phyloP scores from a whole-genome alignment of 148 eudicot genomes.

The Rhododendron simsii region DNA sequence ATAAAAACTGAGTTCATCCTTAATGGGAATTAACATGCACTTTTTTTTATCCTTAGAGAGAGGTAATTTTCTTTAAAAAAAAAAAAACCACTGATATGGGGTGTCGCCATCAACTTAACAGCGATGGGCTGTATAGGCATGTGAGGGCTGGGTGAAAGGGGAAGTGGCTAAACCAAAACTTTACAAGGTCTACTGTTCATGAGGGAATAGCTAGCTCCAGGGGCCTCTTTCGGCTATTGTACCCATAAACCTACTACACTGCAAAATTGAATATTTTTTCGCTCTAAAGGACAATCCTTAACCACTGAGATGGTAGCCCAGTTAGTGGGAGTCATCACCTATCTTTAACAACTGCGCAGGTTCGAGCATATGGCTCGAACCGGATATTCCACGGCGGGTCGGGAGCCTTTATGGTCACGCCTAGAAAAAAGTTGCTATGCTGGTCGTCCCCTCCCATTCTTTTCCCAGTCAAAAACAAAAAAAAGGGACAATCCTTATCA shows the following conservation, averaged over 20 bases:
- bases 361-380: too few relatives aligned
- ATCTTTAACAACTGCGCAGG: too few relatives aligned
- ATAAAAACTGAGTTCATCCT: too few relatives aligned
- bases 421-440: too few relatives aligned
- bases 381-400: too few relatives aligned
- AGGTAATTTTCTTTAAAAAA: background rate
- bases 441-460: too few relatives aligned
- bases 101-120: background rate
- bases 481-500: background rate
- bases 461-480: too few relatives aligned
- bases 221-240: background rate
- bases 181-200: background rate
- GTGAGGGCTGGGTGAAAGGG: background rate
- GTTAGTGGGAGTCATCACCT: too few relatives aligned
- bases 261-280: background rate
- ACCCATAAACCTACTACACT: background rate
- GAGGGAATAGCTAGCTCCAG: background rate
- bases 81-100: background rate
- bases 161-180: background rate
- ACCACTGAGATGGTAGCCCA: too few relatives aligned
- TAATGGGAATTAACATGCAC: too few relatives aligned
- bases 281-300: background rate
- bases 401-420: too few relatives aligned
- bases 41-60: too few relatives aligned
- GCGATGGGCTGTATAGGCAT: slow-evolving; percentile 5